A percentile compares a stretch with the other conserved stretches of the same genome.
phyloP scores from a whole-genome alignment of 495 filamentous ascomycete species.

The Lasiosphaeria hispida region DNA sequence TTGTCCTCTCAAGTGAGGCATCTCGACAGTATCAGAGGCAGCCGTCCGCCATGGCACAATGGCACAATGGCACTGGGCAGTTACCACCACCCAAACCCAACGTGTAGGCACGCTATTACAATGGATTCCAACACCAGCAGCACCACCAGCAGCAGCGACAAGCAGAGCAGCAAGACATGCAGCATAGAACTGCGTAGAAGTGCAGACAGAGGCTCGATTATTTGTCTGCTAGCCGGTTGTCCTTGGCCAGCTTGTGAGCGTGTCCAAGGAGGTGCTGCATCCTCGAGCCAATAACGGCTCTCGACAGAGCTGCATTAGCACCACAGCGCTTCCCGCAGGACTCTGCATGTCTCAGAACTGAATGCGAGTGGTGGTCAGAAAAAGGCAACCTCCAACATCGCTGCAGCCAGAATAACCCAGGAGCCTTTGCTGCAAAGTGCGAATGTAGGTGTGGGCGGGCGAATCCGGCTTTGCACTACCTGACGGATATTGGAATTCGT shows the following conservation, averaged over 20 bases:
- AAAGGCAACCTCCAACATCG: constrained; percentile 14
- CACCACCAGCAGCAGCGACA: background rate
- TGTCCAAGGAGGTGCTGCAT: background rate
- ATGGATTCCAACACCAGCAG: background rate
- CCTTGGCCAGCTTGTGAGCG: background rate
- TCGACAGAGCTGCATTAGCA: constrained; percentile 15
- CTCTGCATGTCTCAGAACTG: constrained; percentile 27
- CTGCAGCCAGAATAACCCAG: background rate
- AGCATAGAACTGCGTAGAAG: constrained; percentile 17
- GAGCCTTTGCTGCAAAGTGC: background rate
- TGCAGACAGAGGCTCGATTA: constrained; percentile 3
- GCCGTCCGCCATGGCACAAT: no score
- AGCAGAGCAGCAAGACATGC: constrained; percentile 10
- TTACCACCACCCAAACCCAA: background rate
- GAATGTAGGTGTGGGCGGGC: no score
- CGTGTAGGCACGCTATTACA: background rate
- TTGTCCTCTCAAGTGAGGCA: constrained; percentile 13
- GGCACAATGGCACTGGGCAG: background rate
- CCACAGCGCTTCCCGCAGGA: constrained; percentile 27
- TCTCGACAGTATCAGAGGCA: constrained; percentile 4
- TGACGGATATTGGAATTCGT: no score
- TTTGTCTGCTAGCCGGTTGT: constrained; percentile 8
- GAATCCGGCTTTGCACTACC: no score
- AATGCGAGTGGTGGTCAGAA: constrained; percentile 16
- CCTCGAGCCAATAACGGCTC: constrained; percentile 21